Percentiles rank a stretch among this genome's conserved stretches.
Evolutionary conservation across 2,329 filamentous ascomycete species (phyloP).

Genomic region (Coleophoma cylindrospora): DNA sequence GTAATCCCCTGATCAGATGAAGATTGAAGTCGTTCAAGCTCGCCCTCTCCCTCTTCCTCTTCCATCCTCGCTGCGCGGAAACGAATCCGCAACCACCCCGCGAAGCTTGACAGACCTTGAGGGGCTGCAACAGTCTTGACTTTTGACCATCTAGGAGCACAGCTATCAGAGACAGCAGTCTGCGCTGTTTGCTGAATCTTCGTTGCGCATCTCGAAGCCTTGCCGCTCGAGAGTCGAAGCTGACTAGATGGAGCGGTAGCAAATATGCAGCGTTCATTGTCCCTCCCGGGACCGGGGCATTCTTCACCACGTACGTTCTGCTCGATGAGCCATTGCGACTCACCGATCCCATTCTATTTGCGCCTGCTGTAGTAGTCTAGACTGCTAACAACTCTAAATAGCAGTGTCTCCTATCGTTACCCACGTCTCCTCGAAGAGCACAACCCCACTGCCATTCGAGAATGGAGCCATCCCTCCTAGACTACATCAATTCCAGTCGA

Average conservation of each 20-base stretch:
- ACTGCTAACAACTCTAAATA: slow-evolving; percentile 19
- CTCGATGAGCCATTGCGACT: background rate
- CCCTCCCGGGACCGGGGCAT: slow-evolving; percentile 27
- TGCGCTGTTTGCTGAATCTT: background rate
- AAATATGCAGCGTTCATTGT: slow-evolving; percentile 29
- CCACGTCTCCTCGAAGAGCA: slow-evolving; percentile 46
- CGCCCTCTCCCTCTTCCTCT: background rate
- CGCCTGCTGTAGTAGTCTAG: slow-evolving; percentile 4
- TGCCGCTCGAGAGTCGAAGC: slow-evolving; percentile 19
- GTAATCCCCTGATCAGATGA: background rate
- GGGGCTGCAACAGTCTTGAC: background rate
- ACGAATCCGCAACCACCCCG: background rate
- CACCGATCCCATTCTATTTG: background rate
- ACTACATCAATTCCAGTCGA: slow-evolving; percentile 46
- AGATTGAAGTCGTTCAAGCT: background rate
- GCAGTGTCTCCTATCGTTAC: slow-evolving; percentile 47
- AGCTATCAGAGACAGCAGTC: background rate
- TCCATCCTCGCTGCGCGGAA: background rate
- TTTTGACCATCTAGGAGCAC: background rate
- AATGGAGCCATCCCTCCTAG: slow-evolving; percentile 42
- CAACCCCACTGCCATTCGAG: slow-evolving; percentile 49
- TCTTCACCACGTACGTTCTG: slow-evolving; percentile 27
- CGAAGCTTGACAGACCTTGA: background rate
- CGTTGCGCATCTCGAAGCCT: slow-evolving; percentile 18
- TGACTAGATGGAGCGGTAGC: slow-evolving; percentile 28